Evolutionary conservation across 2,329 filamentous ascomycete genomes (phyloP).

Genomic region (Trichoderma koningii): DNA sequence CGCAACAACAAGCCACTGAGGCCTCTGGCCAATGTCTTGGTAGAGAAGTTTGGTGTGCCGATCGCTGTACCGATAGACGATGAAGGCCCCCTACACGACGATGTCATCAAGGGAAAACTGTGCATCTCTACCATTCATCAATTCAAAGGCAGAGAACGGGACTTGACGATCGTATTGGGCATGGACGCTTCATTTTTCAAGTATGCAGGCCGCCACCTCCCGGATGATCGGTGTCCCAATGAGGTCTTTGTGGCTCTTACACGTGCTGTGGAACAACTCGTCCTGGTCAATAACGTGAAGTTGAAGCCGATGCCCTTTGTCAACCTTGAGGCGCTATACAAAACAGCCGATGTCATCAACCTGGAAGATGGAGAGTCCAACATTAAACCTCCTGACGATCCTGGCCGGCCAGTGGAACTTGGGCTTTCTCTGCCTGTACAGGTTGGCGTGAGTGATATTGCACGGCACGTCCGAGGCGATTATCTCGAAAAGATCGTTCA

Average conservation of each 20-base stretch:
- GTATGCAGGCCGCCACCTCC: slow-evolving; percentile 33
- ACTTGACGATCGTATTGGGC: slow-evolving; percentile 36
- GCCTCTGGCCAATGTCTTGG: slow-evolving; percentile 13
- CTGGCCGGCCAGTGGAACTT: slow-evolving; percentile 27
- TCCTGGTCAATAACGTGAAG: slow-evolving; percentile 32
- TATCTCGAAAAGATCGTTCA: slow-evolving; percentile 29
- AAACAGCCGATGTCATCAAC: slow-evolving; percentile 29
- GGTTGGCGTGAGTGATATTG: slow-evolving; percentile 31
- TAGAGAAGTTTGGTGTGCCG: not conserved
- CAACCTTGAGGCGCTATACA: slow-evolving; percentile 26
- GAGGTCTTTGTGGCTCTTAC: slow-evolving; percentile 38
- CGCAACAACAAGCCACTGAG: not conserved
- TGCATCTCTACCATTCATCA: slow-evolving; percentile 39
- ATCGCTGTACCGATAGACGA: slow-evolving; percentile 2
- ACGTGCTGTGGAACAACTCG: slow-evolving; percentile 36
- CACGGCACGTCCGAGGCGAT: slow-evolving; percentile 34
- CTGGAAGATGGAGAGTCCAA: not conserved
- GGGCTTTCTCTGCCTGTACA: slow-evolving; percentile 28
- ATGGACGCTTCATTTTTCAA: slow-evolving; percentile 35
- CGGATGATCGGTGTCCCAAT: slow-evolving; percentile 38
- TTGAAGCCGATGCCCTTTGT: slow-evolving; percentile 35
- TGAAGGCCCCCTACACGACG: slow-evolving; percentile 31
- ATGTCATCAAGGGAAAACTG: slow-evolving; percentile 35
- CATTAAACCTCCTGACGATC: not conserved
- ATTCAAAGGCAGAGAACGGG: slow-evolving; percentile 39